Evolutionary conservation across 1,284 basidiomycete genomes (phyloP).

Genomic region (Meira nashicola): DNA sequence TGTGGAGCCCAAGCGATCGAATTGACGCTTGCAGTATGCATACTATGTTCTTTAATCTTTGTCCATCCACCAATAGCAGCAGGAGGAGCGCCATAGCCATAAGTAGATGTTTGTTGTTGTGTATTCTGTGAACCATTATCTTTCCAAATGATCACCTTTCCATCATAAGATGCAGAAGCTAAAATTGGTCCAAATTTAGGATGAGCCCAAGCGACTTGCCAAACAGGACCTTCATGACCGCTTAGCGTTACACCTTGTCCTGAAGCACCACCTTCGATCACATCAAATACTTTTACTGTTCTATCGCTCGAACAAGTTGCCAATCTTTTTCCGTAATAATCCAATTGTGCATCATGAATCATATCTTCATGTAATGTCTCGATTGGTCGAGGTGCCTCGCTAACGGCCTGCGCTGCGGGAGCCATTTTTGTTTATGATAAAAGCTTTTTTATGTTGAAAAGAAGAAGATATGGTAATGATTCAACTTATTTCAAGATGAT

Average conservation of each 20-base stretch:
- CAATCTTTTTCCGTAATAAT: constrained; percentile 93
- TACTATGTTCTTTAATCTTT: constrained; percentile 90
- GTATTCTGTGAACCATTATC: constrained; percentile 61
- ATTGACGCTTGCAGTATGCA: constrained; percentile 94
- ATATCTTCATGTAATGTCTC: constrained; percentile 52
- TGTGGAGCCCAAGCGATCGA: constrained; percentile 97
- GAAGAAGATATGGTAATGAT: no score
- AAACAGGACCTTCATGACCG: constrained; percentile 85
- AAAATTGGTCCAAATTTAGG: constrained; percentile 87
- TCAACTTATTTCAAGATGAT: no score
- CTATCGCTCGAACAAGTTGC: constrained; percentile 95
- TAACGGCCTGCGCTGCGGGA: constrained; percentile 5
- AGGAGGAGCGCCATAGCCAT: constrained; percentile 30
- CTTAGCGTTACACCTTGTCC: constrained; percentile 55
- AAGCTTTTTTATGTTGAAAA: no score
- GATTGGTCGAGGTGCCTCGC: constrained; percentile 22
- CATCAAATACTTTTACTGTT: constrained; percentile 91
- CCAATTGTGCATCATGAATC: constrained; percentile 86
- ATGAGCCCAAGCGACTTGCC: constrained; percentile 99
- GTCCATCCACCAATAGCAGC: constrained; percentile 62
- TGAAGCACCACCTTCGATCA: constrained; percentile 75
- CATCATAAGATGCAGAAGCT: constrained; percentile 95
- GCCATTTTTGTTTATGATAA: not conserved
- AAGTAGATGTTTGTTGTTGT: constrained; percentile 55
- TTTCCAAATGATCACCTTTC: constrained; percentile 97